phyloP scores from a whole-genome alignment of 306 rosid genomes.

The Pterocarpus santalinus region DNA sequence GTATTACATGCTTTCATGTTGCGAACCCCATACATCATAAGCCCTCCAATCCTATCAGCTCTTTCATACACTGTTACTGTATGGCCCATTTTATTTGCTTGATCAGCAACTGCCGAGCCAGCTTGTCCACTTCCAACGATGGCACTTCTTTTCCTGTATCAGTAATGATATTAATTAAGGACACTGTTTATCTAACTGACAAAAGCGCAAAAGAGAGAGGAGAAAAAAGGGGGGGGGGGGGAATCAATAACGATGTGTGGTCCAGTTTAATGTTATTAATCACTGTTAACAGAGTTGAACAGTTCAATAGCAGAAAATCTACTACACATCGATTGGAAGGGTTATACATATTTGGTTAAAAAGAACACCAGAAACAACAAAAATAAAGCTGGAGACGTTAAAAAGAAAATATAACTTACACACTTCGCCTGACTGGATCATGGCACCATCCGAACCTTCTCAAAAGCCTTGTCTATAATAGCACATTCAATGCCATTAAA shows the following conservation, averaged over 20 bases:
- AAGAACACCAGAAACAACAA: slow-evolving; percentile 2
- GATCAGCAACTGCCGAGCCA: slow-evolving; percentile 98
- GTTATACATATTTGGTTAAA: slow-evolving; percentile 20
- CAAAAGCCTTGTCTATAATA: slow-evolving; percentile 96
- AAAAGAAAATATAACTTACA: slow-evolving; percentile 57
- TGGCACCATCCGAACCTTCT: slow-evolving; percentile 98
- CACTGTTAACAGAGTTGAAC: slow-evolving; percentile 11
- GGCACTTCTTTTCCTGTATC: slow-evolving; percentile 83
- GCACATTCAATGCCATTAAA: slow-evolving; percentile 95
- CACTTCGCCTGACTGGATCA: slow-evolving; percentile 80
- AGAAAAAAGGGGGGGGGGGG: too few relatives aligned
- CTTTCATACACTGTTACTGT: slow-evolving; percentile 42
- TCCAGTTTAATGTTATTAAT: background rate
- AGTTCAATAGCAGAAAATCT: slow-evolving; percentile 7
- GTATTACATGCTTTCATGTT: slow-evolving; percentile 94
- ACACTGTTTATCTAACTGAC: background rate
- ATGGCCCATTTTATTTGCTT: slow-evolving; percentile 88
- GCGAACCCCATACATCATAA: slow-evolving; percentile 99
- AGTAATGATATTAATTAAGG: slow-evolving; percentile 18
- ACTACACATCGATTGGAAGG: background rate
- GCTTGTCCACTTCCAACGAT: slow-evolving; percentile 95
- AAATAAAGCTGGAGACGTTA: background rate
- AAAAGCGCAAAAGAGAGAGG: background rate
- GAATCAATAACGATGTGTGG: background rate
- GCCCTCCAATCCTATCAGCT: slow-evolving; percentile 56